Base-by-base conservation (phyloP, 2,329 filamentous ascomycete species). In the Cercospora sp. region DNA sequence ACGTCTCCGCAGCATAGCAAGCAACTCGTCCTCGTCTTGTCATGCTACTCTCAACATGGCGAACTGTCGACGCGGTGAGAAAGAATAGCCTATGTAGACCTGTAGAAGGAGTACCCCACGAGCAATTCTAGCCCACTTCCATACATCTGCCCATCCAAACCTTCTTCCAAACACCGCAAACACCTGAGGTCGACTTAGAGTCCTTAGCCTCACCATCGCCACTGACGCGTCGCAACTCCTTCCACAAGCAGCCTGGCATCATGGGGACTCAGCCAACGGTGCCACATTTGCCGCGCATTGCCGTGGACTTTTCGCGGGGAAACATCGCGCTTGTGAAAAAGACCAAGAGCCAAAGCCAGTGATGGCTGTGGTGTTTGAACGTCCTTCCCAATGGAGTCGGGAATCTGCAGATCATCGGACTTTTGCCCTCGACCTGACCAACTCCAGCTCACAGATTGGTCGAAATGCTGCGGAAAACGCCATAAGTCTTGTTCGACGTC, bases 181-280 rank as follows among this genome's bases (percentile, higher is more conserved):
- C n/a, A 26, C 49, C 24, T 28, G 49, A 55, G 13, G 49, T 55
- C 49, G 49, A 55, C 49, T 55, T 55, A 28, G 49, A 9, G 49
- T 28, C 49, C 7, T 30, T 13, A 55, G 49, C 49, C 49, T 30
- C 49, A 24, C 2, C 10, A 16, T 55, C 24, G 49, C 49, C 49
- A 55, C 49, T 55, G 49, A 55, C 24, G 24, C 49, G 49, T 55
- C 49, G 49, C 49, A 55, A 55, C 49, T 55, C 24, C 49, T 55
- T 3, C 24, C 49, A 30, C 49, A 16, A 28, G 9, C 49, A 28
- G 49, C 24, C 10, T 24, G 16, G 49, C 24, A 24, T 26, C 49
- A 26, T 28, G 5, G 12, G 5, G 12, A 28, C 5, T 10, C 24
- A 28, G 5, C 12, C 49, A 51, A 55, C 49, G 10, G 12, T 55